Base-by-base conservation (phyloP, 1,284 basidiomycete species). In the Cutaneotrichosporon spelunceum region DNA sequence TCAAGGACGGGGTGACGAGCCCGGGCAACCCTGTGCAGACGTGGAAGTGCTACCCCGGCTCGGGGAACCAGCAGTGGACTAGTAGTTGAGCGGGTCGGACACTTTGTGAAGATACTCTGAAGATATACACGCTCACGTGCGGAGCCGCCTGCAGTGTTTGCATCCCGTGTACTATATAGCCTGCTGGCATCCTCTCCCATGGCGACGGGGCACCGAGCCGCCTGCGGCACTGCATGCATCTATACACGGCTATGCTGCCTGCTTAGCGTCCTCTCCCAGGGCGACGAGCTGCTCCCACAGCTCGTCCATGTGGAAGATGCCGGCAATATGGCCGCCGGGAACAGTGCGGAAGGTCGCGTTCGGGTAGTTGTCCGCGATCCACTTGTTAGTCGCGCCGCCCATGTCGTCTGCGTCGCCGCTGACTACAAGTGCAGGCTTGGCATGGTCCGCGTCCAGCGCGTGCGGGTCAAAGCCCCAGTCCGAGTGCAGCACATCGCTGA, bases 381-480 rank as follows among this genome's bases (percentile, higher is more conserved):
- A 85, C 54, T 80, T 66, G 0, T 82, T 80, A 81, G 82, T 83
- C 6, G 64, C 77, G 48, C 80, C 79, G 33, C 75, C 70, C 53
- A 79, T 66, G 24, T 68, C 68, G 61, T 85, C 84, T 23, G 72
- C 78, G 48, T 72, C 55, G 21, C 79, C 71, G 8, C 81, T 70
- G 33, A 82, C 79, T 24, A 87, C 59, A 36, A 85, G 70, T 23
- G 85, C 80, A 2, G 80, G 81, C 36, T 80, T 80, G 53, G 70
- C 74, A 63, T 83, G 81, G n/a, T 77, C 79, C 45, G 79, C 81
- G 65, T 84, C 81, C 53, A 84, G 70, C 7, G 67, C 65, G 33
- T 74, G 72, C 9, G 83, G 82, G 30, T 66, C 67, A 63, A 83
- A 84, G 33, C 81, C 83, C 85, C 85, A 86, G 61, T 83, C 83